Base-by-base conservation (phyloP, 169 alveolate species). In the Babesia bovis region DNA sequence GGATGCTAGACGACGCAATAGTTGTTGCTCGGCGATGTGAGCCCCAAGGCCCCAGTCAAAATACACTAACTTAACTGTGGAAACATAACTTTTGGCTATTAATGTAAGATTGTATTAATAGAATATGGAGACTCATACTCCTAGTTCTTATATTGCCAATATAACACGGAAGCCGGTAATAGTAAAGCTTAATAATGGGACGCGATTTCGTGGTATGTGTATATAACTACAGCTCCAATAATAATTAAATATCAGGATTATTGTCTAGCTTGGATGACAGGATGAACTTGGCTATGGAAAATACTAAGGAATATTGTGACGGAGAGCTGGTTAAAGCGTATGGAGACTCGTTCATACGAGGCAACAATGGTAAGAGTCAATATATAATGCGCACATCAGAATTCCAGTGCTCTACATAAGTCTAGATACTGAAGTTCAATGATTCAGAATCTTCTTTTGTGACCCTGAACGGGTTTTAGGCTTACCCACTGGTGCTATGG, bases 291-390 rank as follows among this genome's bases (percentile, higher is more conserved):
- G 94, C 95, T 3, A 79, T 91, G 90, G 94, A 88, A 57, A 83
- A 90, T 45, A 91, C 95, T 3, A 85, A 85, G 55, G 95, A 91
- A 68, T 91, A 81, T 44, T 74, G 55, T 35, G 90, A 90, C 38
- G 95, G 95, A 6, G 88, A 63, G 58, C 47, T 90, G 32, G 89
- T 90, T 26, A 91, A 75, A 57, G 76, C 76, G 30, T 90, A 90
- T 63, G 91, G 94, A 7, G 95, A 91, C 52, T 89, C 95, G n/a
- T 91, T 91, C 70, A 90, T 91, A 56, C 61, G 95, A 23, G 95
- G 95, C n/a, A 91, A 91, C 65, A 91, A 91, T 55, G 95, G 90
- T 75, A 82, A 26, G 21, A 28, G 26, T 21, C 10, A 4, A 44
- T 25, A 17, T 26, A 21, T 25, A 5, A 47, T 25, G 25, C 2